Conservation (phyloP, 352 stramenopile species). For the Globisporangium viniferum region DNA sequence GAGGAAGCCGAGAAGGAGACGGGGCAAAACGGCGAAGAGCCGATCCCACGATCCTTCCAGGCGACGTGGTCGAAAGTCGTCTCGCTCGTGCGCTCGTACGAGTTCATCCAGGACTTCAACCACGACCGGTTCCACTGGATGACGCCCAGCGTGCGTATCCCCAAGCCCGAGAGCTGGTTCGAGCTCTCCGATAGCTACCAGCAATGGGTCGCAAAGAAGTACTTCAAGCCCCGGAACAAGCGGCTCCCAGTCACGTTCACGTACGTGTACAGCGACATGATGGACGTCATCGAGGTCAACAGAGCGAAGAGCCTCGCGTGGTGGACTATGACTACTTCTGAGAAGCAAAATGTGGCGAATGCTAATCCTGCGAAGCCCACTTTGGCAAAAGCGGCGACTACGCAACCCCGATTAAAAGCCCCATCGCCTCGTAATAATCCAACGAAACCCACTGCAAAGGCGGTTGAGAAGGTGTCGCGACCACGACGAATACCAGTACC, state of each 20-base stretch:
- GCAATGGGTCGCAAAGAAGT: background rate
- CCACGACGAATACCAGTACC: background rate
- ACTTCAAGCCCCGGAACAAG: background rate
- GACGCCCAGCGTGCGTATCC: background rate
- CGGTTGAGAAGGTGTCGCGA: background rate
- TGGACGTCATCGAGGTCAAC: background rate
- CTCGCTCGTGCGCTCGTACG: constrained; percentile 2
- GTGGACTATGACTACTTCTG: background rate
- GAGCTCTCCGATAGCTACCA: constrained; percentile 3
- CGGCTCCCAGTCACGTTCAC: background rate
- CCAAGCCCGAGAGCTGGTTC: background rate
- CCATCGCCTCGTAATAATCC: background rate
- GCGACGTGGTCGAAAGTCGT: background rate
- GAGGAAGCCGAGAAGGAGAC: background rate
- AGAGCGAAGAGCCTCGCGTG: background rate
- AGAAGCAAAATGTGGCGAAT: background rate
- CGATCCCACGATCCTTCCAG: background rate
- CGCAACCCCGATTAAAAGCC: background rate
- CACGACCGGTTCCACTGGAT: constrained; percentile 1
- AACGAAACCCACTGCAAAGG: background rate
- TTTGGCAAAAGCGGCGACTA: background rate
- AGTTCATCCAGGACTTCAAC: constrained; percentile 10
- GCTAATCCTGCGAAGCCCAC: background rate
- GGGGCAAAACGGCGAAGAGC: background rate
- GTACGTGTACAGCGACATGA: background rate